Evolutionary conservation across 176 grass and related monocot species (phyloP).

Genomic region (Oryza glaberrima): DNA sequence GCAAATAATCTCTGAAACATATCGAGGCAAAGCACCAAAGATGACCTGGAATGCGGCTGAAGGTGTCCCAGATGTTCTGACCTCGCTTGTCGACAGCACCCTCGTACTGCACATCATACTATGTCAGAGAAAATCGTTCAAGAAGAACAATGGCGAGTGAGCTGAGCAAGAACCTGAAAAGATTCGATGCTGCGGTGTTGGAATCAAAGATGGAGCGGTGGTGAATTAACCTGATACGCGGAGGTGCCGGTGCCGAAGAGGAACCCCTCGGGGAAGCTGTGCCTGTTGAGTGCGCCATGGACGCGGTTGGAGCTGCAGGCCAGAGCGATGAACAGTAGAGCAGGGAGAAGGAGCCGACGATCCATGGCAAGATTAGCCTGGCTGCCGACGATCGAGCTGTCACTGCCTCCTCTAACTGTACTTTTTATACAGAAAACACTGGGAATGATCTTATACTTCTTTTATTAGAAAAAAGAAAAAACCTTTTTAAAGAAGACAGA

Average conservation of each 20-base stretch:
- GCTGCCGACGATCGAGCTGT: too few species aligned
- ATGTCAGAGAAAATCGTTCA: too few species aligned
- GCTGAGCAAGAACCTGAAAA: too few species aligned
- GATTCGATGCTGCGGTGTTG: too few species aligned
- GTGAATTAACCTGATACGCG: slow-evolving; percentile 47
- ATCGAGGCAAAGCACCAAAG: not conserved
- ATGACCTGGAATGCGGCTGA: slow-evolving; percentile 50
- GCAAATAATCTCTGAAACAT: not conserved
- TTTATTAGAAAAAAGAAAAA: too few species aligned
- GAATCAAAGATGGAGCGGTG: too few species aligned
- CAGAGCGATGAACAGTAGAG: slow-evolving; percentile 22
- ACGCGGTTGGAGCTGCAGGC: not conserved
- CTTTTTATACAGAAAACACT: too few species aligned
- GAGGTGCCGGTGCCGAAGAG: slow-evolving; percentile 59
- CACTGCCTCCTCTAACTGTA: too few species aligned
- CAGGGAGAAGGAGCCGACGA: not conserved
- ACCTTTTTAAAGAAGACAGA: too few species aligned
- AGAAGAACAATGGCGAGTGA: not conserved
- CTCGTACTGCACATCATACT: slow-evolving; percentile 48
- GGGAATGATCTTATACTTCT: too few species aligned
- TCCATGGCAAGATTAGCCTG: not conserved
- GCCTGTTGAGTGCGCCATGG: slow-evolving; percentile 42
- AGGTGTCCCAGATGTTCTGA: slow-evolving; percentile 67
- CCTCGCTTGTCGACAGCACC: slow-evolving; percentile 48
- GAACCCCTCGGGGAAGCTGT: slow-evolving; percentile 53